Conservation (phyloP, 2,329 filamentous ascomycete species). For the Ilyonectria robusta region DNA sequence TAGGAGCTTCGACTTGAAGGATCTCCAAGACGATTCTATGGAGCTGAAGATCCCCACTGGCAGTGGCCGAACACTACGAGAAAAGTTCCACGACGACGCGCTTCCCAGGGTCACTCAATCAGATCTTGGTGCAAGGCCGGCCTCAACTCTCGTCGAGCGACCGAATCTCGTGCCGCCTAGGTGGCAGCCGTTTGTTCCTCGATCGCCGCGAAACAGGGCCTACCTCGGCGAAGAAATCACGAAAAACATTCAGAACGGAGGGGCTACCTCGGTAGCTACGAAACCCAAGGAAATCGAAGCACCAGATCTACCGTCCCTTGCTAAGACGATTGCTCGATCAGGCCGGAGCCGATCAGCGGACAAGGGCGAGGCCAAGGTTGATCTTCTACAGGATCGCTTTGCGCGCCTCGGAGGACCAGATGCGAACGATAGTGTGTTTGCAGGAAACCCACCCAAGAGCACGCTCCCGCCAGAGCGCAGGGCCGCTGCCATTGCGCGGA, state of each 20-base stretch:
- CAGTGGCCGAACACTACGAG: slow-evolving; percentile 50
- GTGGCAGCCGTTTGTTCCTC: slow-evolving; percentile 60
- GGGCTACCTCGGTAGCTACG: slow-evolving; percentile 40
- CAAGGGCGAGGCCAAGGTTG: slow-evolving; percentile 55
- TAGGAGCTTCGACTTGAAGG: slow-evolving; percentile 48
- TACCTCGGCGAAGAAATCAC: slow-evolving; percentile 54
- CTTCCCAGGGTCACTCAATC: slow-evolving; percentile 31
- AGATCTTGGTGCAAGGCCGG: slow-evolving; percentile 32
- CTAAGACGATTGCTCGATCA: slow-evolving; percentile 42
- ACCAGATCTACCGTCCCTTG: slow-evolving; percentile 48
- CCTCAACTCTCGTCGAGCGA: slow-evolving; percentile 40
- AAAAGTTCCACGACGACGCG: slow-evolving; percentile 54
- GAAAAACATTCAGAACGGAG: slow-evolving; percentile 49
- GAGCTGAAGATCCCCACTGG: slow-evolving; percentile 35
- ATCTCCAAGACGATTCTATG: slow-evolving; percentile 35
- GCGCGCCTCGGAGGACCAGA: slow-evolving; percentile 60
- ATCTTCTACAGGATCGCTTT: slow-evolving; percentile 62
- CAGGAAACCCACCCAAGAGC: slow-evolving; percentile 59
- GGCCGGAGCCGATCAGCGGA: slow-evolving; percentile 33
- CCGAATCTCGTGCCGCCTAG: slow-evolving; percentile 52
- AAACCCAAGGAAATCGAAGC: slow-evolving; percentile 44
- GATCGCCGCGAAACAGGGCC: slow-evolving; percentile 56
- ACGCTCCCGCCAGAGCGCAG: slow-evolving; percentile 65
- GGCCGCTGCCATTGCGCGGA: slow-evolving; percentile 68
- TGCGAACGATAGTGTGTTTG: slow-evolving; percentile 49